Evolutionary conservation across 1,284 basidiomycete species (phyloP).

Genomic region (Pseudozyma thailandica): DNA sequence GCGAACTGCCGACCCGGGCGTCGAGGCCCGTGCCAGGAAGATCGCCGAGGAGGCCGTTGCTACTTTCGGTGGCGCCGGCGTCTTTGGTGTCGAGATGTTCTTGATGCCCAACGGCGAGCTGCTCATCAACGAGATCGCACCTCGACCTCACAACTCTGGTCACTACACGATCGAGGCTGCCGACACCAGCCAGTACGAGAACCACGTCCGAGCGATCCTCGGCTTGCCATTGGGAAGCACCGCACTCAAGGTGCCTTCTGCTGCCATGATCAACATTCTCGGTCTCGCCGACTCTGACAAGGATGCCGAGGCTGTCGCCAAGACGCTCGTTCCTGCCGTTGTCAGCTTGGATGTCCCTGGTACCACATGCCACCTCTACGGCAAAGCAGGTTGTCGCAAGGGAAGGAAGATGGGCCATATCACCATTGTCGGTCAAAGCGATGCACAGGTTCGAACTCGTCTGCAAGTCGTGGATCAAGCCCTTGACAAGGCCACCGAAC

Average conservation of each 20-base stretch:
- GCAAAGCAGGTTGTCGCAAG: slow-evolving; percentile 86
- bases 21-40: slow-evolving; percentile 75
- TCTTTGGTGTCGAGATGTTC: slow-evolving; percentile 99
- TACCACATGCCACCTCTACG: slow-evolving; percentile 88
- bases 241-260: slow-evolving; percentile 83
- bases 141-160: slow-evolving; percentile 98
- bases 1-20: slow-evolving; percentile 69
- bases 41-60: slow-evolving; percentile 86
- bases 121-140: slow-evolving; percentile 96
- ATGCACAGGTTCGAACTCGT: slow-evolving; percentile 78
- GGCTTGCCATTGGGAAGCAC: slow-evolving; percentile 89
- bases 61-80: slow-evolving; percentile 85
- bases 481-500: slow-evolving; percentile 57
- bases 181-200: slow-evolving; percentile 95
- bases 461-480: slow-evolving; percentile 55
- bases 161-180: slow-evolving; percentile 99
- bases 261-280: slow-evolving; percentile 95
- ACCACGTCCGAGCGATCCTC: slow-evolving; percentile 96
- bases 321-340: slow-evolving; percentile 63
- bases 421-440: slow-evolving; percentile 85
- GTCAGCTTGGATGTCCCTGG: slow-evolving; percentile 74
- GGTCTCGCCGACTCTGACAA: slow-evolving; percentile 63
- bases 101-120: slow-evolving; percentile 85
- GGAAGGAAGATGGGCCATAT: slow-evolving; percentile 99
- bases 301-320: slow-evolving; percentile 60